phyloP scores from a whole-genome alignment of 805 yeast genomes.

The Candida suzukii region DNA sequence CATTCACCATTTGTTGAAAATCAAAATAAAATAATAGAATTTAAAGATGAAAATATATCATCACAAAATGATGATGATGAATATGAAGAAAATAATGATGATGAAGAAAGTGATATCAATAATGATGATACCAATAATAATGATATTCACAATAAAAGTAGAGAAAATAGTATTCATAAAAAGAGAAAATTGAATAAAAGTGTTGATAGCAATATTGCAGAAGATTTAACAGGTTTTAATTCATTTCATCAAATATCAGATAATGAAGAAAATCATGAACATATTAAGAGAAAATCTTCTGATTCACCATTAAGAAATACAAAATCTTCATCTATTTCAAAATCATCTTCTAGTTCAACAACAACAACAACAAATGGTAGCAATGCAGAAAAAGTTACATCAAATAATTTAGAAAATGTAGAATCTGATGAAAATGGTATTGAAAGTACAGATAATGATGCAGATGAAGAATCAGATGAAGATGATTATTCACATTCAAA shows the following conservation, averaged over 20 bases:
- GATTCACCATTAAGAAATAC: too few species aligned
- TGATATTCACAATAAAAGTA: too few species aligned
- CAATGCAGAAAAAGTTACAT: too few species aligned
- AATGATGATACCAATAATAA: not conserved
- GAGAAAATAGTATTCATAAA: not conserved
- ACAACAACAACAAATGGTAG: too few species aligned
- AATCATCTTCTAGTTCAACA: too few species aligned
- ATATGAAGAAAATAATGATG: not conserved
- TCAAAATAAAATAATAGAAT: not conserved
- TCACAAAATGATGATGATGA: not conserved
- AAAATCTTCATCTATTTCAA: too few species aligned
- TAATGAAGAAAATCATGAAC: too few species aligned
- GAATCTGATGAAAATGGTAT: not conserved
- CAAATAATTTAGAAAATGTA: not conserved
- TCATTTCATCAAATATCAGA: not conserved
- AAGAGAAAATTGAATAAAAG: not conserved
- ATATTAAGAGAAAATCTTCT: too few species aligned
- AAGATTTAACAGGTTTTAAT: not conserved
- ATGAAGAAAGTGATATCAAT: not conserved
- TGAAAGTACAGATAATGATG: slow-evolving; percentile 1
- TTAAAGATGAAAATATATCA: not conserved
- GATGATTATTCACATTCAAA: slow-evolving; percentile 14
- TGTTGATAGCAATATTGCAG: not conserved
- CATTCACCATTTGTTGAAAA: slow-evolving; percentile 1
- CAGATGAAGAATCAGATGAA: slow-evolving; percentile 17